phyloP scores from a whole-genome alignment of 768 basidiomycete species.

The Hericium erinaceus region DNA sequence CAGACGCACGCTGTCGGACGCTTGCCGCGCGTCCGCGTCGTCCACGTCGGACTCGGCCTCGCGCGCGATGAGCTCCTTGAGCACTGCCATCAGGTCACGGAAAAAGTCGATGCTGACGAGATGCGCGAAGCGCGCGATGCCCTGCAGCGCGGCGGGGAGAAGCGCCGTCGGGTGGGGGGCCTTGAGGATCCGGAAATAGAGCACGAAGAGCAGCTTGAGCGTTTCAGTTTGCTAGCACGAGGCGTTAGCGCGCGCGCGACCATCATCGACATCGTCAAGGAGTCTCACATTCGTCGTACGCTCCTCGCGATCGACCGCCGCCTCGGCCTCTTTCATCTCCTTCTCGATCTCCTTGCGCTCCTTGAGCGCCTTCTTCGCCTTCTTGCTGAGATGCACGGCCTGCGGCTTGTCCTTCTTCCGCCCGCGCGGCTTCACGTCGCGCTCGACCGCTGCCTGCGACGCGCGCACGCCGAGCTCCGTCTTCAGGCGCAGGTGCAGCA shows the following conservation, averaged over 20 bases:
- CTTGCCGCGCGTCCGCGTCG: constrained; percentile 19
- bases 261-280: not conserved
- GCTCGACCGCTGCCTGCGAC: constrained; percentile 60
- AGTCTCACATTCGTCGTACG: constrained; percentile 56
- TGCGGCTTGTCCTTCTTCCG: constrained; percentile 26
- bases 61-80: constrained; percentile 66
- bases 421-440: constrained; percentile 23
- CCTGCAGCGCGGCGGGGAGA: constrained; percentile 80
- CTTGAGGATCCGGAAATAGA: constrained; percentile 96
- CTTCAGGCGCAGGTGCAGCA: constrained; percentile 79
- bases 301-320: constrained; percentile 89
- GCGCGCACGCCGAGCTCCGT: constrained; percentile 77
- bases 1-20: constrained; percentile 32
- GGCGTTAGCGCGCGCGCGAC: not conserved
- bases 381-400: constrained; percentile 84
- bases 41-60: constrained; percentile 22
- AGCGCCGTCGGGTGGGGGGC: constrained; percentile 70
- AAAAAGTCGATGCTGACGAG: constrained; percentile 98
- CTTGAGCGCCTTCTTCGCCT: constrained; percentile 73
- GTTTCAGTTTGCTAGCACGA: constrained; percentile 86
- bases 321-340: constrained; percentile 91
- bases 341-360: constrained; percentile 86
- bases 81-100: constrained; percentile 82
- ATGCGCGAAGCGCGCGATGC: constrained; percentile 90
- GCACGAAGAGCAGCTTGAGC: constrained; percentile 89